These are phyloP conservation scores for Anisodus acutangulus DNA, from an alignment of 257 asterid genomes.

Conservation along the genomic window DNA sequence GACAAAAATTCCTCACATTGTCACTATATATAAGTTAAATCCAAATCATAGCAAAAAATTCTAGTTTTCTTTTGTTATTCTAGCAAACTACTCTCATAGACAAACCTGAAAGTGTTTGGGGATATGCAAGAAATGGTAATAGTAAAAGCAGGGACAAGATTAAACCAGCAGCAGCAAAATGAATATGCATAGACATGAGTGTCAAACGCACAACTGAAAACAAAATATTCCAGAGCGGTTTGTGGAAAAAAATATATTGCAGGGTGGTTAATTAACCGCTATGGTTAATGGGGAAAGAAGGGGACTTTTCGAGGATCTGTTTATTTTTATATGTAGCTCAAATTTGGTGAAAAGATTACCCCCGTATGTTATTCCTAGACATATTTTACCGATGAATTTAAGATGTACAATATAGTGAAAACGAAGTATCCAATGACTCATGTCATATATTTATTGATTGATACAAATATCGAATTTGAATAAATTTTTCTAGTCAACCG, in stretches of 20 bases:
- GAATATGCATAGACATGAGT: background rate
- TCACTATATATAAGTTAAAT: background rate
- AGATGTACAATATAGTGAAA: no score
- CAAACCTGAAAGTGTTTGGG: background rate
- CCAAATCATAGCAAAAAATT: background rate
- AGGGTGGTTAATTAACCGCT: conserved; percentile 11
- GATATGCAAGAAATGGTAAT: background rate
- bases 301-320: background rate
- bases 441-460: no score
- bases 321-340: no score
- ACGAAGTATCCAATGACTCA: no score
- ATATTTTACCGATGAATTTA: no score
- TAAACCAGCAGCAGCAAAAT: background rate
- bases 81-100: no score
- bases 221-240: background rate
- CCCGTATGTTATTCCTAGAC: no score
- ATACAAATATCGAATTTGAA: no score
- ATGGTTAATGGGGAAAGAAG: background rate
- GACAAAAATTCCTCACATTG: background rate
- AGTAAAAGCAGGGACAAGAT: background rate
- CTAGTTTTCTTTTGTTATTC: background rate
- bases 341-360: no score
- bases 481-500: no score
- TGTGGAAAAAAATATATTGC: background rate
- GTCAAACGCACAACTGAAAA: background rate